Percentiles rank a stretch among this genome's conserved stretches.
Evolutionary conservation across 2,329 filamentous ascomycete species (phyloP).

Genomic region (Cladosporium sphaerospermum): DNA sequence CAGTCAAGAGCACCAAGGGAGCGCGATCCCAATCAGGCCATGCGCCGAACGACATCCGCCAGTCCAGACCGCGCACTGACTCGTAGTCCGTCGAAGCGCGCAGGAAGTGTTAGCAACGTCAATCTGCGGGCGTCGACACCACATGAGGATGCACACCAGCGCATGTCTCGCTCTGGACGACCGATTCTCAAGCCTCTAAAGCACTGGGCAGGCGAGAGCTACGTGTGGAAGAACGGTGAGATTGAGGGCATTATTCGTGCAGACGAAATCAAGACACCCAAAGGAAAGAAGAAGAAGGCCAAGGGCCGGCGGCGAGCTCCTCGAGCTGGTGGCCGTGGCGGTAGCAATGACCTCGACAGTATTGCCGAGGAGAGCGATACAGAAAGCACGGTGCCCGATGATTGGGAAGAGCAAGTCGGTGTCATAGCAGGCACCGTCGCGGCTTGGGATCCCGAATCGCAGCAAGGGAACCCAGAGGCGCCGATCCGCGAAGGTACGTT

Average conservation of each 20-base stretch:
- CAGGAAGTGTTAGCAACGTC: constrained; percentile 26
- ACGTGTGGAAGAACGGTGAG: constrained; percentile 61
- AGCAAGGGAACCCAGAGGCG: constrained; percentile 33
- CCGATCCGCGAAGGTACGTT: constrained; percentile 32
- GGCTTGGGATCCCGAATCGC: constrained; percentile 42
- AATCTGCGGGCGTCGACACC: constrained; percentile 34
- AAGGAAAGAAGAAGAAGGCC: constrained; percentile 29
- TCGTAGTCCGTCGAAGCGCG: constrained; percentile 11
- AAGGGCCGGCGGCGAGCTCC: constrained; percentile 16
- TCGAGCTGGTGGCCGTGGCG: constrained; percentile 3
- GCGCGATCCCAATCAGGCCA: constrained; percentile 18
- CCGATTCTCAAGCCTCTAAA: constrained; percentile 71
- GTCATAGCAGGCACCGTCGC: constrained; percentile 58
- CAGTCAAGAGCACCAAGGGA: constrained; percentile 15
- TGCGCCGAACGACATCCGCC: constrained; percentile 12
- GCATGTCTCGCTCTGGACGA: constrained; percentile 70
- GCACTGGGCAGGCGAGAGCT: constrained; percentile 80
- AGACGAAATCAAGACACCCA: constrained; percentile 48
- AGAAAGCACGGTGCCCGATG: constrained; percentile 52
- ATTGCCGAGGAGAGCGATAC: constrained; percentile 41
- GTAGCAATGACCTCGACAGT: constrained; percentile 27
- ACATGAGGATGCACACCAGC: constrained; percentile 45
- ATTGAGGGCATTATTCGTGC: constrained; percentile 74
- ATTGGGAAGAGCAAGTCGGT: constrained; percentile 66
- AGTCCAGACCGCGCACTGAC: constrained; percentile 12